Evolutionary conservation across 1,284 basidiomycete genomes (phyloP).

Genomic region (Cerioporus squamosus): DNA sequence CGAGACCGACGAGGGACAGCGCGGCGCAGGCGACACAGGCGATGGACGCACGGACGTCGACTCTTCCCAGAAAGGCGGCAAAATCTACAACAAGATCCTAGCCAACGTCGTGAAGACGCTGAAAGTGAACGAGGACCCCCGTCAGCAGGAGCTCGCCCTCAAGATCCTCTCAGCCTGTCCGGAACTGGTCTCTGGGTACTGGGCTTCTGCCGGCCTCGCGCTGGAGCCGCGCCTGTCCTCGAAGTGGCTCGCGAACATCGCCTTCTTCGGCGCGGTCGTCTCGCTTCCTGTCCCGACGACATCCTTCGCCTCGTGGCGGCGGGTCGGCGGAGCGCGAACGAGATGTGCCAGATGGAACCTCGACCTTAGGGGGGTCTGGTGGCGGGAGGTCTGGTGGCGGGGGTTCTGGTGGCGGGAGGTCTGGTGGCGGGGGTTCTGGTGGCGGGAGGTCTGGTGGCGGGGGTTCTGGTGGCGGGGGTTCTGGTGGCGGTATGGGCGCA

Average conservation of each 20-base stretch:
- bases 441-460: too few relatives aligned
- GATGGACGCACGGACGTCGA: slow-evolving; percentile 39
- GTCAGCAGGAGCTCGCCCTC: slow-evolving; percentile 85
- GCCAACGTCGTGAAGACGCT: slow-evolving; percentile 75
- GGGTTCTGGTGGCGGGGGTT: too few relatives aligned
- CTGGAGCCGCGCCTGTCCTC: slow-evolving; percentile 88
- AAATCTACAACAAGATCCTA: slow-evolving; percentile 86
- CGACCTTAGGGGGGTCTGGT: too few relatives aligned
- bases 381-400: too few relatives aligned
- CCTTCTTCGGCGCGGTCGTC: slow-evolving; percentile 79
- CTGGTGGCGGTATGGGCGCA: too few relatives aligned
- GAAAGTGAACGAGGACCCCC: slow-evolving; percentile 82
- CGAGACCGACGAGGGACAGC: slow-evolving; percentile 44
- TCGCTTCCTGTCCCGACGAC: slow-evolving; percentile 73
- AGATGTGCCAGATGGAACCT: too few relatives aligned
- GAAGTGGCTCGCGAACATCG: slow-evolving; percentile 88
- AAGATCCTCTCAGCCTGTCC: slow-evolving; percentile 83
- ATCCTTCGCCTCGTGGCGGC: too few relatives aligned
- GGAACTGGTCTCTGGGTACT: slow-evolving; percentile 86
- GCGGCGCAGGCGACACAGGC: slow-evolving; percentile 26
- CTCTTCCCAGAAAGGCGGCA: slow-evolving; percentile 41
- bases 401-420: too few relatives aligned
- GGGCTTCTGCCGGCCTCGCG: slow-evolving; percentile 74
- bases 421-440: too few relatives aligned
- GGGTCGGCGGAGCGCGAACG: too few relatives aligned